A percentile compares a stretch with the other conserved stretches of the same genome.
Conservation (phyloP, 495 filamentous ascomycete genomes). For the Xylaria scruposa region DNA sequence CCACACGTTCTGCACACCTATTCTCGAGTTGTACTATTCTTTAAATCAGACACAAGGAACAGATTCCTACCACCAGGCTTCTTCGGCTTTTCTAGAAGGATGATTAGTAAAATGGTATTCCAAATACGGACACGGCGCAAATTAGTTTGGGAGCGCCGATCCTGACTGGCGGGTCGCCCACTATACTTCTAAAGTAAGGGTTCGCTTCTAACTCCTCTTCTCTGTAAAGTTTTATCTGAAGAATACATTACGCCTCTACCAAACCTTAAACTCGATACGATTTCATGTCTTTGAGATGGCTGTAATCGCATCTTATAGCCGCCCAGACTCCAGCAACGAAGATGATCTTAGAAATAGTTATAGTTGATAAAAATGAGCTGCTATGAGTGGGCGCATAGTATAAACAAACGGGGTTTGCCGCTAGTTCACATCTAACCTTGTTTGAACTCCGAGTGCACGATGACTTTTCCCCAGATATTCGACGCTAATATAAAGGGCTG, state of each 20-base stretch:
- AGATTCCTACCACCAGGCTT: slow-evolving; percentile 5
- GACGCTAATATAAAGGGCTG: neutral
- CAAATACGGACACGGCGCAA: slow-evolving; percentile 20
- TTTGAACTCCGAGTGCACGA: slow-evolving; percentile 21
- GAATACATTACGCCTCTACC: neutral
- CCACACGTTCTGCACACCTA: too few species aligned
- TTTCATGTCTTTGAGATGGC: neutral
- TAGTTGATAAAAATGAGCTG: neutral
- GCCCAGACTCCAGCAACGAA: neutral
- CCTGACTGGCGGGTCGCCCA: neutral
- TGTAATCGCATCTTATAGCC: neutral
- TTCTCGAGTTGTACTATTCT: neutral
- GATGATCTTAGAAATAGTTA: neutral
- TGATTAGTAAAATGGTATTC: slow-evolving; percentile 22
- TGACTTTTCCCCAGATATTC: slow-evolving; percentile 21
- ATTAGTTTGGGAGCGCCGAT: slow-evolving; percentile 22
- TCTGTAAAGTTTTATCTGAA: too few species aligned
- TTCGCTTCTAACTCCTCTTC: neutral
- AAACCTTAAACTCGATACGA: neutral
- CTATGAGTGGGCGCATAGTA: neutral
- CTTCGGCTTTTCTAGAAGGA: slow-evolving; percentile 18
- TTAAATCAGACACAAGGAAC: neutral
- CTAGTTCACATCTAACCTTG: slow-evolving; percentile 10
- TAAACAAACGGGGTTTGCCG: slow-evolving; percentile 20
- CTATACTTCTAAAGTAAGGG: neutral